Percentiles rank a stretch among this genome's conserved stretches.
Evolutionary conservation across 495 filamentous ascomycete genomes (phyloP).

Genomic region (Aspergillus egyptiacus): DNA sequence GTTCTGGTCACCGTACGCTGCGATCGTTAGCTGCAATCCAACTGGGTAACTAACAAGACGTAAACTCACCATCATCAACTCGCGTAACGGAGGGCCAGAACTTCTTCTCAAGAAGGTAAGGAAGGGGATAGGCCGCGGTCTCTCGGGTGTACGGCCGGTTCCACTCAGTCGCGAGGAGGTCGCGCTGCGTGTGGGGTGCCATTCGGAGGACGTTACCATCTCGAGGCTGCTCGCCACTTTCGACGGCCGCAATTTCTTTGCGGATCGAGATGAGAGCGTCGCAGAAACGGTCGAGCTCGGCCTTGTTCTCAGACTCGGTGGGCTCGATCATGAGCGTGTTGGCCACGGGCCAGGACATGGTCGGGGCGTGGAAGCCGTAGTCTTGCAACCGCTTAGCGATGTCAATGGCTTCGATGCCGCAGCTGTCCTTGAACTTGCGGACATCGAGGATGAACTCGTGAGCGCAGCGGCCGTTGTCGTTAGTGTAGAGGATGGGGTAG

Average conservation of each 20-base stretch:
- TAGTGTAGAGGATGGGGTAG: conserved; percentile 91
- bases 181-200: conserved; percentile 80
- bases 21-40: conserved; percentile 16
- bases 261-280: conserved; percentile 88
- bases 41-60: not conserved
- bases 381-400: conserved; percentile 97
- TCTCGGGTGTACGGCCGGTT: conserved; percentile 71
- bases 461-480: conserved; percentile 78
- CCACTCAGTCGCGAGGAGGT: conserved; percentile 68
- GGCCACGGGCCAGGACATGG: conserved; percentile 95
- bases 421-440: conserved; percentile 75
- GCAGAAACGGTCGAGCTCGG: conserved; percentile 92
- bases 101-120: conserved; percentile 90
- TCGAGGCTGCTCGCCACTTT: conserved; percentile 69
- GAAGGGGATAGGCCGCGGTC: conserved; percentile 81
- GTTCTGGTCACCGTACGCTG: conserved; percentile 87
- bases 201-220: conserved; percentile 90
- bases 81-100: conserved; percentile 93
- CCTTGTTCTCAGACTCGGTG: conserved; percentile 89
- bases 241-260: conserved; percentile 76
- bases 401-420: conserved; percentile 90
- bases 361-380: conserved; percentile 97
- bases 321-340: conserved; percentile 99
- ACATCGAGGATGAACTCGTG: conserved; percentile 98
- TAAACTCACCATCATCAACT: conserved; percentile 76